These are phyloP conservation scores for Suillus variegatus DNA, from an alignment of 768 basidiomycete genomes.

Conservation along the genomic window DNA sequence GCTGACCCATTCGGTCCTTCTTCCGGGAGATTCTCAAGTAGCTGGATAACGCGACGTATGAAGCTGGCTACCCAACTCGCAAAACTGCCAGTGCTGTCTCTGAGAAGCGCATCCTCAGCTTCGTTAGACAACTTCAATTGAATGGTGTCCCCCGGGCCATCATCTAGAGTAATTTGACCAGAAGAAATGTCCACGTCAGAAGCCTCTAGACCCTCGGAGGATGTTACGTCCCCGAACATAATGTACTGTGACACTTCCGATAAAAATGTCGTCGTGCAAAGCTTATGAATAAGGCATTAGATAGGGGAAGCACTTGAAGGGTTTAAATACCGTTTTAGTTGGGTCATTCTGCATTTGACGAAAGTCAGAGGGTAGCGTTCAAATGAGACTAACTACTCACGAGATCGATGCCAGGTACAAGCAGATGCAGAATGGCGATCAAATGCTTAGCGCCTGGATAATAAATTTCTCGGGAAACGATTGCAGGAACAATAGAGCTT, in stretches of 20 bases:
- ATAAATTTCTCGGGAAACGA: conserved; percentile 79
- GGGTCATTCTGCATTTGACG: conserved; percentile 63
- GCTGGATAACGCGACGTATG: conserved; percentile 72
- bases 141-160: not conserved
- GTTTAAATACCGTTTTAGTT: conserved; percentile 59
- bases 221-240: conserved; percentile 66
- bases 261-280: conserved; percentile 76
- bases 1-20: conserved; percentile 67
- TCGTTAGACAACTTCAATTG: conserved; percentile 44
- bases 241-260: conserved; percentile 75
- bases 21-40: conserved; percentile 86
- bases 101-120: conserved; percentile 72
- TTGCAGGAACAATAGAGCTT: conserved; percentile 75
- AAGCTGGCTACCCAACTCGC: conserved; percentile 85
- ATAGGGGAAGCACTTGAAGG: not conserved
- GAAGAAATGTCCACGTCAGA: not conserved
- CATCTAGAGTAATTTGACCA: conserved; percentile 1
- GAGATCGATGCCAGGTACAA: conserved; percentile 86
- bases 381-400: conserved; percentile 39
- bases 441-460: conserved; percentile 83
- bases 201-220: conserved; percentile 26
- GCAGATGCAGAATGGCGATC: conserved; percentile 73
- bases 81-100: conserved; percentile 72
- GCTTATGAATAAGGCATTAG: conserved; percentile 37
- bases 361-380: not conserved